Percentiles rank a stretch among this genome's conserved stretches.
Conservation (phyloP, 2,329 filamentous ascomycete genomes). For the Fusarium torulosum region DNA sequence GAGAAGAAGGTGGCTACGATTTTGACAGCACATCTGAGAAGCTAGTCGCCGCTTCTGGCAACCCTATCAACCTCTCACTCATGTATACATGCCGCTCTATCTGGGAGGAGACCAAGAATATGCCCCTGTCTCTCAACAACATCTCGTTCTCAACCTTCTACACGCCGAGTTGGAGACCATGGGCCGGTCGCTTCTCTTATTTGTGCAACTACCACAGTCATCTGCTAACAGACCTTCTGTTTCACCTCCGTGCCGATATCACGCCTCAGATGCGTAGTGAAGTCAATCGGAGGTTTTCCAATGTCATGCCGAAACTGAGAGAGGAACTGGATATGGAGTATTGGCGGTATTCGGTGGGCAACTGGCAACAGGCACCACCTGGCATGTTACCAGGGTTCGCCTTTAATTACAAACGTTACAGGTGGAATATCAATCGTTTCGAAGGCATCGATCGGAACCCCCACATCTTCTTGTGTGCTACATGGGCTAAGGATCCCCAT, state of each 20-base stretch:
- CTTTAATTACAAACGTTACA: no score
- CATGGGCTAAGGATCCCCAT: no score
- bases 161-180: neutral
- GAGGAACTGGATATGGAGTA: no score
- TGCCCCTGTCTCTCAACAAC: neutral
- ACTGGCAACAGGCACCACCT: no score
- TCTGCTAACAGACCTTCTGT: neutral
- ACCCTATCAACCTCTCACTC: constrained; percentile 5
- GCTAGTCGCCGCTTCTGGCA: neutral
- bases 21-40: neutral
- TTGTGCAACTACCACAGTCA: neutral
- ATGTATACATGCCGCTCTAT: constrained; percentile 10
- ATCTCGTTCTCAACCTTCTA: constrained; percentile 7
- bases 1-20: constrained; percentile 5
- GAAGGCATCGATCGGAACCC: no score
- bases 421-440: no score
- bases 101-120: neutral
- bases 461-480: no score
- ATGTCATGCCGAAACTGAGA: neutral
- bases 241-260: neutral
- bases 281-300: neutral
- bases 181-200: constrained; percentile 3
- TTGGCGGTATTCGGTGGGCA: no score
- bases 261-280: neutral
- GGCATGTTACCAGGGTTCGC: no score